A percentile compares a stretch with the other conserved stretches of the same genome.
Evolutionary conservation across 208 protist species (phyloP).

Genomic region (Trypanosoma scelopori): DNA sequence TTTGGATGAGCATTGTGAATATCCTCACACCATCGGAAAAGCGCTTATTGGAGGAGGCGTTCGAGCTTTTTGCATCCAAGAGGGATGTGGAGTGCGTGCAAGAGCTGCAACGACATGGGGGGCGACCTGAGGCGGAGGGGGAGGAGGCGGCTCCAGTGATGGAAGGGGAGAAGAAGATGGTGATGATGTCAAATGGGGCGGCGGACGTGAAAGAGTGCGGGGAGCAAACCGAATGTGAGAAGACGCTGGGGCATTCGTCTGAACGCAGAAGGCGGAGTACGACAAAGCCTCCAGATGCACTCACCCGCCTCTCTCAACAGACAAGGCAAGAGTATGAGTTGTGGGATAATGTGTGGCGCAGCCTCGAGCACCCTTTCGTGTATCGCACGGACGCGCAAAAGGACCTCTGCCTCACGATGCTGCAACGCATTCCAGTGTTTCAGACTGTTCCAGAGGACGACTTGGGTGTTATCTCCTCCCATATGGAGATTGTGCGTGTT

Average conservation of each 20-base stretch:
- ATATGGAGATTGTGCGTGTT: constrained; percentile 45
- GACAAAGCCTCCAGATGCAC: background rate
- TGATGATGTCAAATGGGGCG: no score
- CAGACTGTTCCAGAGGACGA: constrained; percentile 46
- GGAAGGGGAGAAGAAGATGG: background rate
- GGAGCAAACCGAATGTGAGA: no score
- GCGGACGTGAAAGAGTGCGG: no score
- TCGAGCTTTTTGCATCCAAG: constrained; percentile 6
- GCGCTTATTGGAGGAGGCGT: constrained; percentile 18
- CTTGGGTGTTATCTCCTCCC: constrained; percentile 47
- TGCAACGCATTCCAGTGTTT: constrained; percentile 52
- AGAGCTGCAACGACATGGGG: background rate
- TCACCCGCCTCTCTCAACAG: constrained; percentile 8
- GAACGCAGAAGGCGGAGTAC: background rate
- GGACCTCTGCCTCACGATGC: constrained; percentile 35
- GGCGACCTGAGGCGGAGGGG: background rate
- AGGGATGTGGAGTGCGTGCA: background rate
- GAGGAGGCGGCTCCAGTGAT: background rate
- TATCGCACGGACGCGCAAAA: constrained; percentile 58
- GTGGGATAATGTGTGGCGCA: constrained; percentile 53
- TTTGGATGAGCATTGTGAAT: constrained; percentile 17
- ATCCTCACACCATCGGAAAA: constrained; percentile 16
- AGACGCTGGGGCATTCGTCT: no score
- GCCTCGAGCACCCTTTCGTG: constrained; percentile 52
- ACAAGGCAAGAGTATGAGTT: constrained; percentile 20